Percentiles rank a stretch among this genome's conserved stretches.
Conservation (phyloP, 2,329 filamentous ascomycete species). For the Alternaria viburni region DNA sequence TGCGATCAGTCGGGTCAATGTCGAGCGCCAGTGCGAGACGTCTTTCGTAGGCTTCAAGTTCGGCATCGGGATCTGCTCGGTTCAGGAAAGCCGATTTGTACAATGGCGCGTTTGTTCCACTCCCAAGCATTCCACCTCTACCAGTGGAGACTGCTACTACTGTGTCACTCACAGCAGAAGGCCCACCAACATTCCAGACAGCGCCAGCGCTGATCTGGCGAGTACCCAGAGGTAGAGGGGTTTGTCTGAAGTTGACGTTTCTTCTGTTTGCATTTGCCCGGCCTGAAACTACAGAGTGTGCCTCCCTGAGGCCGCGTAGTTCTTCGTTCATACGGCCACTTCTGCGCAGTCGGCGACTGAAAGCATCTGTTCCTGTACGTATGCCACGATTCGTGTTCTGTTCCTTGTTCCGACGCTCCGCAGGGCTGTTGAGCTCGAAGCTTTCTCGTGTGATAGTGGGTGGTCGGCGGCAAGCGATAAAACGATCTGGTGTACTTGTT, state of each 20-base stretch:
- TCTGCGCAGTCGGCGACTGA: constrained; percentile 52
- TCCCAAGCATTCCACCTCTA: constrained; percentile 68
- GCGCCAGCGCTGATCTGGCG: constrained; percentile 68
- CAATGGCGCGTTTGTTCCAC: constrained; percentile 73
- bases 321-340: constrained; percentile 43
- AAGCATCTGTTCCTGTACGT: constrained; percentile 58
- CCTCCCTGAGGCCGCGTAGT: constrained; percentile 40
- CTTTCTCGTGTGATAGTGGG: constrained; percentile 53
- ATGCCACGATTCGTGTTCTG: constrained; percentile 56
- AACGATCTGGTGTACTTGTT: constrained; percentile 61
- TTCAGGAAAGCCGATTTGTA: constrained; percentile 64
- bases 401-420: constrained; percentile 52
- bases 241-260: constrained; percentile 31
- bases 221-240: constrained; percentile 20
- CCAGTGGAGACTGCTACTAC: constrained; percentile 64
- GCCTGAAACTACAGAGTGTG: constrained; percentile 35
- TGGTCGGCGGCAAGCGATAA: constrained; percentile 59
- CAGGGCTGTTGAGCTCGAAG: constrained; percentile 60
- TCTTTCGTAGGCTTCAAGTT: constrained; percentile 72
- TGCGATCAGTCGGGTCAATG: constrained; percentile 71
- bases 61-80: constrained; percentile 60
- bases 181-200: constrained; percentile 80
- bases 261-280: constrained; percentile 26
- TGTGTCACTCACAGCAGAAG: constrained; percentile 62
- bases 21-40: constrained; percentile 81